Conservation (phyloP, 2,329 filamentous ascomycete genomes). For the Byssochlamys sp. region DNA sequence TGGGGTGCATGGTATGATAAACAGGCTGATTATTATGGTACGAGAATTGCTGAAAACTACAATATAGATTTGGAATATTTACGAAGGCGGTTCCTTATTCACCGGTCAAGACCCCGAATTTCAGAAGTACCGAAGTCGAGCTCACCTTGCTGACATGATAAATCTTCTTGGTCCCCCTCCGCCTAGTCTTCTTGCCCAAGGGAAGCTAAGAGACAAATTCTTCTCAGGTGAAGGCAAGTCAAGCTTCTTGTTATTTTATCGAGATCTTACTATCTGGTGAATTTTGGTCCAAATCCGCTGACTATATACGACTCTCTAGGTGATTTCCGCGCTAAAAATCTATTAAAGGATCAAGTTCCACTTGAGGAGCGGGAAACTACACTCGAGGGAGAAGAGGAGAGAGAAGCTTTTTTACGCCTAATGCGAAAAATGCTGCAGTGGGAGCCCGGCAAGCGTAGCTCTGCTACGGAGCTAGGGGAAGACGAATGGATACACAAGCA, state of each 20-base stretch:
- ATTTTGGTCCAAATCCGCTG: too few species aligned
- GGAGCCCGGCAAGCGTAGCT: conserved; percentile 11
- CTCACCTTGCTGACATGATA: conserved; percentile 42
- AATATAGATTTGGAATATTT: conserved; percentile 41
- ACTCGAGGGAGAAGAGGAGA: background rate
- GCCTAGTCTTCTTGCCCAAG: conserved; percentile 22
- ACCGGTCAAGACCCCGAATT: conserved; percentile 30
- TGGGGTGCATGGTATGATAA: conserved; percentile 40
- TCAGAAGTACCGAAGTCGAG: conserved; percentile 26
- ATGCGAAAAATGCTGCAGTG: background rate
- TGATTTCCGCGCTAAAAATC: background rate
- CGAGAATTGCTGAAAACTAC: too few species aligned
- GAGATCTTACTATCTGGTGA: too few species aligned
- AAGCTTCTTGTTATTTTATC: too few species aligned
- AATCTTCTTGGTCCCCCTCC: conserved; percentile 38
- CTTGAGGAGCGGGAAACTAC: background rate
- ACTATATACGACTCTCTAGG: too few species aligned
- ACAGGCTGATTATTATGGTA: too few species aligned
- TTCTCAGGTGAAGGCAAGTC: background rate
- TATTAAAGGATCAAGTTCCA: background rate
- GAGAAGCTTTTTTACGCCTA: background rate
- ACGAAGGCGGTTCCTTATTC: conserved; percentile 39
- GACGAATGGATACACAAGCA: conserved; percentile 22
- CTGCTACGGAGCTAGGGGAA: conserved; percentile 18
- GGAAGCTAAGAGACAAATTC: conserved; percentile 9